A percentile compares a stretch with the other conserved stretches of the same genome.
Conservation (phyloP, 1,139 yeast genomes). For the Saccharomyces hybrid region DNA sequence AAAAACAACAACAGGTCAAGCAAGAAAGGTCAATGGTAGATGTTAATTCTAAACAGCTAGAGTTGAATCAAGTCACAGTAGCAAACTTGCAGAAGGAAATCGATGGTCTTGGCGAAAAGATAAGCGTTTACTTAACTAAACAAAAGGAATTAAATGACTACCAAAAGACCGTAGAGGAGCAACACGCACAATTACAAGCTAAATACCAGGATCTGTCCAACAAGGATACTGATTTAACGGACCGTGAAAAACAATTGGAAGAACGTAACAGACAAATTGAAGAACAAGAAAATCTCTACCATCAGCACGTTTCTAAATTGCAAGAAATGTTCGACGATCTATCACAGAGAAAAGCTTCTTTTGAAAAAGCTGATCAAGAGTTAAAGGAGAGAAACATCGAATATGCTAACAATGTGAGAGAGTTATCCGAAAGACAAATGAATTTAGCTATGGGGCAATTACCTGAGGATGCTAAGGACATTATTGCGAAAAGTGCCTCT, state of each 20-base stretch:
- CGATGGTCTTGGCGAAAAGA: slow-evolving; percentile 35
- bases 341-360: slow-evolving; percentile 31
- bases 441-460: slow-evolving; percentile 29
- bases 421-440: slow-evolving; percentile 34
- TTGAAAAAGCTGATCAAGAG: slow-evolving; percentile 35
- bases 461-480: slow-evolving; percentile 32
- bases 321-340: slow-evolving; percentile 32
- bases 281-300: slow-evolving; percentile 33
- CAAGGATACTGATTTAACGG: slow-evolving; percentile 20
- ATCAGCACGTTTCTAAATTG: slow-evolving; percentile 34
- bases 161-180: slow-evolving; percentile 31
- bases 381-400: slow-evolving; percentile 34
- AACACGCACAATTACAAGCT: slow-evolving; percentile 37
- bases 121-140: slow-evolving; percentile 23
- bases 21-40: slow-evolving; percentile 57
- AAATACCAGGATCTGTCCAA: slow-evolving; percentile 27
- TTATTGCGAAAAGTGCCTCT: slow-evolving; percentile 24
- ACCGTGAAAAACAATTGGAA: slow-evolving; percentile 32
- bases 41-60: slow-evolving; percentile 64
- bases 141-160: slow-evolving; percentile 37
- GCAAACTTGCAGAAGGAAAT: slow-evolving; percentile 42
- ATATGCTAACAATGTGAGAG: slow-evolving; percentile 35
- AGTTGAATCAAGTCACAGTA: slow-evolving; percentile 45
- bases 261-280: slow-evolving; percentile 28
- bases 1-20: slow-evolving; percentile 45